These are phyloP conservation scores for Malus hybrid DNA, from an alignment of 331 rosid species.

Conservation along the genomic window DNA sequence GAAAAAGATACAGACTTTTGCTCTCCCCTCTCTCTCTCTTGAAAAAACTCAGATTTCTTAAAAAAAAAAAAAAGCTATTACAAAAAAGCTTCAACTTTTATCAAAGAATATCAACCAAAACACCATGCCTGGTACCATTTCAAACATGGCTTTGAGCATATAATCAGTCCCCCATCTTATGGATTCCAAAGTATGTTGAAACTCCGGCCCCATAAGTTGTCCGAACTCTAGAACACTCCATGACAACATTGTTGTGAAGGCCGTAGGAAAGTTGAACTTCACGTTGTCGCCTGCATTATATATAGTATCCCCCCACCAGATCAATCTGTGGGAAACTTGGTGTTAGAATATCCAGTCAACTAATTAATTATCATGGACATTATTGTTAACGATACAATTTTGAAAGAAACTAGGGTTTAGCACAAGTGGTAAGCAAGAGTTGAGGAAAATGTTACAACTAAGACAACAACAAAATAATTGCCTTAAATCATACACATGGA, in stretches of 20 bases:
- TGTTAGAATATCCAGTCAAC: not conserved
- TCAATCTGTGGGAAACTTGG: slow-evolving; percentile 6
- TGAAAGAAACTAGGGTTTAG: not conserved
- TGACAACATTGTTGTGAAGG: slow-evolving; percentile 31
- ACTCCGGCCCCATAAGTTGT: slow-evolving; percentile 16
- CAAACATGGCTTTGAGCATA: slow-evolving; percentile 16
- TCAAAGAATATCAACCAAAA: too few relatives aligned
- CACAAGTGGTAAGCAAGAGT: not conserved
- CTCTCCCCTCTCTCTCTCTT: too few relatives aligned
- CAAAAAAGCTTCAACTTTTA: too few relatives aligned
- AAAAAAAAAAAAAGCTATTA: too few relatives aligned
- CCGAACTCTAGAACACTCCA: slow-evolving; percentile 39
- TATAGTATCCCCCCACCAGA: slow-evolving; percentile 38
- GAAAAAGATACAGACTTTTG: too few relatives aligned
- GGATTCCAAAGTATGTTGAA: slow-evolving; percentile 14
- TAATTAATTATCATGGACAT: not conserved
- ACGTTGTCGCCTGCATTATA: slow-evolving; percentile 38
- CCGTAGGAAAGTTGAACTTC: slow-evolving; percentile 44
- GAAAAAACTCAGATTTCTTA: too few relatives aligned
- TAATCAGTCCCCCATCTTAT: slow-evolving; percentile 32
- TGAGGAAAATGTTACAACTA: not conserved
- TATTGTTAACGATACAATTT: not conserved
- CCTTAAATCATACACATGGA: not conserved
- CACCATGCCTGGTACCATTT: too few relatives aligned
- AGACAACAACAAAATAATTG: not conserved